Evolutionary conservation across 2,329 filamentous ascomycete genomes (phyloP).

Genomic region (Fusarium odoratissimum): DNA sequence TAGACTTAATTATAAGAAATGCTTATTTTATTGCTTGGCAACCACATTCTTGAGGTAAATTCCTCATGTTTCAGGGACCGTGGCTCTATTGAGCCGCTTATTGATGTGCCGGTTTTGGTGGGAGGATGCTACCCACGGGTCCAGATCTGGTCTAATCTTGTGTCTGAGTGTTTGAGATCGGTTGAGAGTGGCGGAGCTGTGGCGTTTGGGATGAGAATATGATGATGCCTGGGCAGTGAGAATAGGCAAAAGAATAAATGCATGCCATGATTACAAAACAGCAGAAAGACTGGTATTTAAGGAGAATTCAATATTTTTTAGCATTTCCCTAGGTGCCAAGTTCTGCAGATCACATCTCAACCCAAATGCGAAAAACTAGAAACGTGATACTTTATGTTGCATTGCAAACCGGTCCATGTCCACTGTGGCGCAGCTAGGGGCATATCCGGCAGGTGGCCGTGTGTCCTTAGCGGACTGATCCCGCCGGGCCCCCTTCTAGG

Average conservation of each 20-base stretch:
- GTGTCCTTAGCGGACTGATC: not conserved
- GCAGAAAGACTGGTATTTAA: not conserved
- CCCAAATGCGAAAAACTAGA: slow-evolving; percentile 1
- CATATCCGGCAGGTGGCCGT: not conserved
- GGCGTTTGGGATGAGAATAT: not conserved
- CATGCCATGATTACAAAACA: too few relatives aligned
- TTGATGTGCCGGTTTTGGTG: slow-evolving; percentile 24
- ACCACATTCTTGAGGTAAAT: not conserved
- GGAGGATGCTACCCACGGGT: slow-evolving; percentile 8
- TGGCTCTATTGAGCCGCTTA: slow-evolving; percentile 28
- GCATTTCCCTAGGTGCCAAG: not conserved
- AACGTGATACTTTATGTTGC: slow-evolving; percentile 13
- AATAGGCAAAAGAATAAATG: not conserved
- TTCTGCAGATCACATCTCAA: slow-evolving; percentile 4
- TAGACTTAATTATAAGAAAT: slow-evolving; percentile 8
- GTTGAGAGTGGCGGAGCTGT: slow-evolving; percentile 19
- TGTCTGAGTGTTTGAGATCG: slow-evolving; percentile 15
- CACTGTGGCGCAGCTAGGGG: slow-evolving; percentile 26
- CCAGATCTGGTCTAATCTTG: slow-evolving; percentile 16
- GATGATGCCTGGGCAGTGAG: not conserved
- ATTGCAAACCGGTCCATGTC: slow-evolving; percentile 15
- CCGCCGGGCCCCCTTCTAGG: not conserved
- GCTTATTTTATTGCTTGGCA: not conserved
- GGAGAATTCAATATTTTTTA: not conserved
- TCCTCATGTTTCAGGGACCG: slow-evolving; percentile 15